phyloP scores from a whole-genome alignment of 345 rosid species.

The Moringa oleifera region DNA sequence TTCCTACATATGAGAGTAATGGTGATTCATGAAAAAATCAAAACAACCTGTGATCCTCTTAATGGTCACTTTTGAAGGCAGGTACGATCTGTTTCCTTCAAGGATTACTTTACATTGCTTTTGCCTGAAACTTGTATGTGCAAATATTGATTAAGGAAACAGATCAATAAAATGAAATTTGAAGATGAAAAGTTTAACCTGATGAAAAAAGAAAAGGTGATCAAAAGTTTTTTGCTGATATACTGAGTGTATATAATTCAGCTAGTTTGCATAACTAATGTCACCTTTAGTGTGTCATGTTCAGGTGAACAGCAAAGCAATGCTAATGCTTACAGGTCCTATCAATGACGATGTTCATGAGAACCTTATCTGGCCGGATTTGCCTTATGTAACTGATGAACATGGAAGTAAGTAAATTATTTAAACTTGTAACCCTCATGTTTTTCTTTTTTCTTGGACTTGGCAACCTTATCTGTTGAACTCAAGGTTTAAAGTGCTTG shows the following conservation, averaged over 20 bases:
- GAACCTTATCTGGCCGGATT: conserved; percentile 76
- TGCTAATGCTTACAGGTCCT: conserved; percentile 60
- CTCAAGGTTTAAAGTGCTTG: conserved; percentile 15
- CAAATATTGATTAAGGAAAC: no score
- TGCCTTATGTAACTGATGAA: conserved; percentile 78
- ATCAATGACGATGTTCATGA: conserved; percentile 61
- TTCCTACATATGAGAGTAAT: background rate
- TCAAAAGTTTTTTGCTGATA: no score
- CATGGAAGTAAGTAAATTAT: conserved; percentile 63
- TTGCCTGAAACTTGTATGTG: no score
- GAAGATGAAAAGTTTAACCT: no score
- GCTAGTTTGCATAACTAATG: conserved; percentile 36
- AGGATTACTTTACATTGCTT: no score
- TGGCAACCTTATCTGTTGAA: conserved; percentile 1
- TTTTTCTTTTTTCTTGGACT: background rate
- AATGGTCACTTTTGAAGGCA: background rate
- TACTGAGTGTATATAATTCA: no score
- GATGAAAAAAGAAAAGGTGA: no score
- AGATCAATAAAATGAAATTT: no score
- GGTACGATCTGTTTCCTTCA: no score
- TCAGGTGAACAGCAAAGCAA: conserved; percentile 86
- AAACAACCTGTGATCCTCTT: background rate
- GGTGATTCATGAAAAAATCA: background rate
- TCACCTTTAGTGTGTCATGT: conserved; percentile 50
- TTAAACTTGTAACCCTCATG: background rate